phyloP scores from a whole-genome alignment of 768 basidiomycete genomes.

The Panus rudis region DNA sequence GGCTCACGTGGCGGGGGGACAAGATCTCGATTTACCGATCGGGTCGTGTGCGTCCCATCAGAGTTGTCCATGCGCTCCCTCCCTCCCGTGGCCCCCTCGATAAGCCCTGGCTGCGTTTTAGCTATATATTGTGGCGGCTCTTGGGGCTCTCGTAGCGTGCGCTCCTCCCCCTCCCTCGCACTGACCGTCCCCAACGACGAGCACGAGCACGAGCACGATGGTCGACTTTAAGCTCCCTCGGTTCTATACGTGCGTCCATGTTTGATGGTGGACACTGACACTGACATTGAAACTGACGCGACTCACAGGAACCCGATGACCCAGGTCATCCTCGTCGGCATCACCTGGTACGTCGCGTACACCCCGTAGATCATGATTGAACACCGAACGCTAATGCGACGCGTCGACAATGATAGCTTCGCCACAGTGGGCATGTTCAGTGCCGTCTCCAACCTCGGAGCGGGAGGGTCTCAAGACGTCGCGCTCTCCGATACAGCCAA shows the following conservation, averaged over 20 bases:
- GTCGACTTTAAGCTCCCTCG: constrained; percentile 17
- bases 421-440: constrained; percentile 34
- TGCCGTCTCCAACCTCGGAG: constrained; percentile 31
- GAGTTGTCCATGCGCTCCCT: no score
- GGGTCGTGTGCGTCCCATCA: no score
- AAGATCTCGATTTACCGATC: no score
- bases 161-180: no score
- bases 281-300: neutral
- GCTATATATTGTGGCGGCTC: no score
- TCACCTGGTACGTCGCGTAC: constrained; percentile 20
- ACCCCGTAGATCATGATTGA: no score
- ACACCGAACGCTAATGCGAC: neutral
- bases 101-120: no score
- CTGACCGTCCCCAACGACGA: no score
- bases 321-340: constrained; percentile 30
- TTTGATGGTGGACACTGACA: neutral
- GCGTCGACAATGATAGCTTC: constrained; percentile 18
- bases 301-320: constrained; percentile 22
- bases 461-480: constrained; percentile 34
- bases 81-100: no score
- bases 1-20: no score
- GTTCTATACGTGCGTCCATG: constrained; percentile 20
- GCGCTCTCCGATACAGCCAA: constrained; percentile 34
- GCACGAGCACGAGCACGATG: no score
- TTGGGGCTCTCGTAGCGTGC: no score